phyloP scores from a whole-genome alignment of 2,329 filamentous ascomycete genomes.

The Zymoseptoria passerinii region DNA sequence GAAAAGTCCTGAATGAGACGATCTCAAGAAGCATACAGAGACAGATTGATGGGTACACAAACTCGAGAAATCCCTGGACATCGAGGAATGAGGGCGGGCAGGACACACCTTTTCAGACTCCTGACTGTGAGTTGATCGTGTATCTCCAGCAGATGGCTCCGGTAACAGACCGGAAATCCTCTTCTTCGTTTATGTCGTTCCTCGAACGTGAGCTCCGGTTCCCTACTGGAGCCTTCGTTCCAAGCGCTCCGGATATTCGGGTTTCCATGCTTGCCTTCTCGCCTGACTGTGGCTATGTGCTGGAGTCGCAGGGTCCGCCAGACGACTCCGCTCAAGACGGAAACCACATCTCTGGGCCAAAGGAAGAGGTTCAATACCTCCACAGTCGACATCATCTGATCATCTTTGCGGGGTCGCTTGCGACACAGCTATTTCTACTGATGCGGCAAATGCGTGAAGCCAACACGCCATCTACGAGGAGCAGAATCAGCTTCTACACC shows the following conservation, averaged over 20 bases:
- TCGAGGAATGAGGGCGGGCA: slow-evolving; percentile 54
- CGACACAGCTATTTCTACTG: slow-evolving; percentile 48
- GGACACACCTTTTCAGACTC: slow-evolving; percentile 52
- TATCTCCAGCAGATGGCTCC: slow-evolving; percentile 61
- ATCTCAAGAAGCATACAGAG: slow-evolving; percentile 58
- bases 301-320: slow-evolving; percentile 53
- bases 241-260: slow-evolving; percentile 43
- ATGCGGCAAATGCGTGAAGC: slow-evolving; percentile 57
- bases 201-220: slow-evolving; percentile 53
- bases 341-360: slow-evolving; percentile 48
- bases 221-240: slow-evolving; percentile 49
- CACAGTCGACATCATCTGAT: slow-evolving; percentile 45
- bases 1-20: slow-evolving; percentile 61
- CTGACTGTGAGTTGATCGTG: slow-evolving; percentile 81
- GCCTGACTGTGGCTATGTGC: slow-evolving; percentile 58
- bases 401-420: slow-evolving; percentile 42
- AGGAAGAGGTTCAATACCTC: slow-evolving; percentile 45
- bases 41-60: slow-evolving; percentile 52
- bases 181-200: slow-evolving; percentile 35
- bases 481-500: slow-evolving; percentile 56
- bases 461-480: slow-evolving; percentile 56
- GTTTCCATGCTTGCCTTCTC: slow-evolving; percentile 57
- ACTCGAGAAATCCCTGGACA: slow-evolving; percentile 61
- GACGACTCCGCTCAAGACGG: slow-evolving; percentile 44
- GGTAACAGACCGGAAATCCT: slow-evolving; percentile 20